A percentile compares a stretch with the other conserved stretches of the same genome.
Conservation (phyloP, 345 rosid species). For the Eucalyptus cloeziana region DNA sequence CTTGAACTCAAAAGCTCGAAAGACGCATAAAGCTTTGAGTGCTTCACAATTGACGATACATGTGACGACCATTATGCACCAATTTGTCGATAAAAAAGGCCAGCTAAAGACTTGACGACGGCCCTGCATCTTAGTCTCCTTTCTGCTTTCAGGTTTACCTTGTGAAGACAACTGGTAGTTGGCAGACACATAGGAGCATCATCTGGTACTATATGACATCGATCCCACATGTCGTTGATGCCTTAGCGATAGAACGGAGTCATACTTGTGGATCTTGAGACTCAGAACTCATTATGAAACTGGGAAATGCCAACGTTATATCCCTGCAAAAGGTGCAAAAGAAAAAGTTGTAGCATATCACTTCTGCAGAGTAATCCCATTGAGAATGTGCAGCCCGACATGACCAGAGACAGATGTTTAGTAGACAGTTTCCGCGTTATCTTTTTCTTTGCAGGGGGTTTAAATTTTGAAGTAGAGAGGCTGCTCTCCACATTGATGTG, state of each 20-base stretch:
- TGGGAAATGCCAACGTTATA: conserved; percentile 72
- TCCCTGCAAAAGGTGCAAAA: conserved; percentile 40
- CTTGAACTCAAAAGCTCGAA: background rate
- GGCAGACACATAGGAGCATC: background rate
- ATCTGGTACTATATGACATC: background rate
- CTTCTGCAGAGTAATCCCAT: background rate
- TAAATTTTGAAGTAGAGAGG: background rate
- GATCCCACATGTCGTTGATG: background rate
- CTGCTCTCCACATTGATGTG: background rate
- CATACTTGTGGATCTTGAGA: conserved; percentile 38
- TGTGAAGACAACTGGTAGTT: background rate
- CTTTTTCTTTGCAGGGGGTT: background rate
- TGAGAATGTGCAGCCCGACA: background rate
- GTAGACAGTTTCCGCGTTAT: background rate
- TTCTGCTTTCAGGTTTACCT: background rate
- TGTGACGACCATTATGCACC: background rate
- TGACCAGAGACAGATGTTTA: background rate
- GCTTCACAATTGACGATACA: background rate
- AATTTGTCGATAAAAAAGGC: background rate
- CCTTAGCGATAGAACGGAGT: background rate
- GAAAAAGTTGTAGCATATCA: background rate
- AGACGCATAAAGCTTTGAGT: background rate
- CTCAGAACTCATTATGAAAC: conserved; percentile 50
- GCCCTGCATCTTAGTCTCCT: background rate
- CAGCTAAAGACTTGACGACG: background rate